Evolutionary conservation across 257 asterid species (phyloP).

Genomic region (Petrea volubilis): DNA sequence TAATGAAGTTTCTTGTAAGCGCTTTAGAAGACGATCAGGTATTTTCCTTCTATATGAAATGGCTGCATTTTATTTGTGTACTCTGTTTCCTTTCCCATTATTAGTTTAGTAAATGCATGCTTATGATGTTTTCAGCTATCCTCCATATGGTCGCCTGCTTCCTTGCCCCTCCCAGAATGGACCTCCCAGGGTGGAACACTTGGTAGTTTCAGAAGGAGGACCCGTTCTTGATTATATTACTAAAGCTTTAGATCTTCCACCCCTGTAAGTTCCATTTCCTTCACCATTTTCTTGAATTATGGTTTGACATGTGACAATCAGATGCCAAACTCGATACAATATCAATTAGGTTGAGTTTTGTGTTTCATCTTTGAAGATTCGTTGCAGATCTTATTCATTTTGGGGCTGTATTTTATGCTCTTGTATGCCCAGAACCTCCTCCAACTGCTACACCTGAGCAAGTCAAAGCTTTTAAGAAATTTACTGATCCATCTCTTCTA

Average conservation of each 20-base stretch:
- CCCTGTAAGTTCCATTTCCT: conserved; percentile 52
- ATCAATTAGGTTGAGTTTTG: conserved; percentile 23
- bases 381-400: conserved; percentile 94
- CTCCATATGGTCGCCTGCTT: conserved; percentile 70
- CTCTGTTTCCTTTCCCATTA: neutral
- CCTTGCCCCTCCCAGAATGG: conserved; percentile 83
- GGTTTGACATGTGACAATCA: conserved; percentile 9
- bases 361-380: conserved; percentile 52
- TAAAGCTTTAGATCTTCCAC: conserved; percentile 71
- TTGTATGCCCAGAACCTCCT: conserved; percentile 95
- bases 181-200: conserved; percentile 88
- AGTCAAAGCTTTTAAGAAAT: conserved; percentile 57
- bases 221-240: conserved; percentile 72
- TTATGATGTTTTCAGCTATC: conserved; percentile 47
- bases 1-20: neutral
- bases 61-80: conserved; percentile 1
- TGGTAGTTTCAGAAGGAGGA: conserved; percentile 76
- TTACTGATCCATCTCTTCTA: conserved; percentile 70
- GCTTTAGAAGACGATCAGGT: neutral
- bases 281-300: conserved; percentile 10
- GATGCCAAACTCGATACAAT: conserved; percentile 15
- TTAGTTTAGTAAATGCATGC: neutral
- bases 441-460: conserved; percentile 77
- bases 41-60: neutral
- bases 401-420: conserved; percentile 91